Conservation (phyloP, 2,329 filamentous ascomycete species). For the Paecilomyces sp. region DNA sequence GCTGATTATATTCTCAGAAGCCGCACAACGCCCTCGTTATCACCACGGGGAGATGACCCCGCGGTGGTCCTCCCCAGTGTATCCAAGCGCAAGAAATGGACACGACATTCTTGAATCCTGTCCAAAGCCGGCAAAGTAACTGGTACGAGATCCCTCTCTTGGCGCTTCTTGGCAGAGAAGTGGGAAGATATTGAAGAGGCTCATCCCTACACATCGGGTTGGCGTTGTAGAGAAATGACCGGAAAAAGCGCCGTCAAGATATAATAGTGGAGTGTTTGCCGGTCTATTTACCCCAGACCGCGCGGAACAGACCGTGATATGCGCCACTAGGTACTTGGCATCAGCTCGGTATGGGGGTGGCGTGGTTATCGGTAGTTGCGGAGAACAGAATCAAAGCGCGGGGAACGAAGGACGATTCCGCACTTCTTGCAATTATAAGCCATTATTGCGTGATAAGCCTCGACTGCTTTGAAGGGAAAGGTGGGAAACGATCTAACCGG, state of each 20-base stretch:
- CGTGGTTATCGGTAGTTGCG: not conserved
- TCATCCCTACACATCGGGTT: not conserved
- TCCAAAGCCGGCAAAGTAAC: not conserved
- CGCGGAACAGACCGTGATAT: not conserved
- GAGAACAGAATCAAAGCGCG: not conserved
- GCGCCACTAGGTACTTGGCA: not conserved
- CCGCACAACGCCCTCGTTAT: not conserved
- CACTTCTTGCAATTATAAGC: not conserved
- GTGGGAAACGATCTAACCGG: not conserved
- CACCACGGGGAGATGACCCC: not conserved
- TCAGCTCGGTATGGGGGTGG: not conserved
- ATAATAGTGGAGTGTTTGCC: conserved; percentile 19
- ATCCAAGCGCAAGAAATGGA: not conserved
- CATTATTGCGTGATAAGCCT: not conserved
- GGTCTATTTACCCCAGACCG: not conserved
- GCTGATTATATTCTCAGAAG: not conserved
- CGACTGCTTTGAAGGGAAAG: not conserved
- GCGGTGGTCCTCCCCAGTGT: not conserved
- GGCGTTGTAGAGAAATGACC: not conserved
- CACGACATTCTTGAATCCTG: not conserved
- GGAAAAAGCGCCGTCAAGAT: conserved; percentile 25
- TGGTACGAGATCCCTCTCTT: not conserved
- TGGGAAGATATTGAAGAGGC: not conserved
- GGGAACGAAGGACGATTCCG: not conserved
- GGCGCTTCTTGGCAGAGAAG: not conserved